Evolutionary conservation across 495 filamentous ascomycete genomes (phyloP).

Genomic region (Aspergillus panamensis): DNA sequence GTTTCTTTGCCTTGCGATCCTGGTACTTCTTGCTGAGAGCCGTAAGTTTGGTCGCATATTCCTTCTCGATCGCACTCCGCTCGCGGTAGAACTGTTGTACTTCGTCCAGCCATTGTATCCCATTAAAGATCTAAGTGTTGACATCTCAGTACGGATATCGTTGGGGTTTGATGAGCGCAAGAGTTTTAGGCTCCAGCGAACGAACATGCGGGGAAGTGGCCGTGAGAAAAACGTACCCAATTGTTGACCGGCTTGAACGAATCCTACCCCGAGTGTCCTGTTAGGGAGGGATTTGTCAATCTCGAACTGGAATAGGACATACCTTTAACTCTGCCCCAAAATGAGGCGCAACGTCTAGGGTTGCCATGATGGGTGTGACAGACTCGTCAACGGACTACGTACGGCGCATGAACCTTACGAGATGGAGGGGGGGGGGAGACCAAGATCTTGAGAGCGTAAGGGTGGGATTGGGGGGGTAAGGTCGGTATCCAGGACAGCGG

Average conservation of each 20-base stretch:
- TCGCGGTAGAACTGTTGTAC: conserved; percentile 97
- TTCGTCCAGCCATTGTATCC: conserved; percentile 93
- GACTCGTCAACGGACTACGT: conserved; percentile 3
- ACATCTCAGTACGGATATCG: conserved; percentile 26
- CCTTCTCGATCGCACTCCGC: conserved; percentile 88
- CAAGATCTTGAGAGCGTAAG: neutral
- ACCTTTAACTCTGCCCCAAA: conserved; percentile 94
- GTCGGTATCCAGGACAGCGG: neutral
- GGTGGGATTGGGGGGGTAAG: neutral
- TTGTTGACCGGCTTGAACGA: conserved; percentile 88
- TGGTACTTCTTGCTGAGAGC: conserved; percentile 90
- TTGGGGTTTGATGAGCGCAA: conserved; percentile 19
- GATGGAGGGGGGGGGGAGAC: neutral
- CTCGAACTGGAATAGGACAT: conserved; percentile 6
- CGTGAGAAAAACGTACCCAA: conserved; percentile 58
- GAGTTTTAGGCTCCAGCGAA: conserved; percentile 15
- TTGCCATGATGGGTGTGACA: conserved; percentile 56
- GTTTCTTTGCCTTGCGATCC: conserved; percentile 92
- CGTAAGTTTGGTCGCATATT: conserved; percentile 84
- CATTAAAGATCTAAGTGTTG: conserved; percentile 61
- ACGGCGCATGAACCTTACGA: conserved; percentile 19
- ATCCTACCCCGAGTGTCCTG: conserved; percentile 55
- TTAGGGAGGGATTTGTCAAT: neutral
- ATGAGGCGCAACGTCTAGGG: conserved; percentile 67
- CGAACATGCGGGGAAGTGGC: conserved; percentile 16